Conservation (phyloP, 2,329 filamentous ascomycete genomes). For the Ophiocordyceps camponoti-rufipedis region DNA sequence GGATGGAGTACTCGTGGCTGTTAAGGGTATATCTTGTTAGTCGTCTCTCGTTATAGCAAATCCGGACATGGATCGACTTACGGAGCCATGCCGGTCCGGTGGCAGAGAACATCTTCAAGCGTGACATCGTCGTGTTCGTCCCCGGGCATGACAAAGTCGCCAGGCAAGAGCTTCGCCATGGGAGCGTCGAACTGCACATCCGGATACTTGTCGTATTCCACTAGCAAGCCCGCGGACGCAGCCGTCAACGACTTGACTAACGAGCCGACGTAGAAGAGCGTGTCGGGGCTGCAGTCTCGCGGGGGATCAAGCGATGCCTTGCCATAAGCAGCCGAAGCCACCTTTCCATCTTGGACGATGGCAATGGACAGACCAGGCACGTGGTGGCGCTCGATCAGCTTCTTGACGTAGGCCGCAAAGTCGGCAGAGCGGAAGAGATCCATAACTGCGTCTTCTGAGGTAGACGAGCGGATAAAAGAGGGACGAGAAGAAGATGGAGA, state of each 20-base stretch:
- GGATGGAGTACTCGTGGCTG: constrained; percentile 9
- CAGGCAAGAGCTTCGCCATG: constrained; percentile 8
- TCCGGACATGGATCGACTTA: constrained; percentile 1
- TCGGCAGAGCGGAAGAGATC: constrained; percentile 3
- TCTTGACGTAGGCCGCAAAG: constrained; percentile 4
- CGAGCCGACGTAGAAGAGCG: constrained; percentile 10
- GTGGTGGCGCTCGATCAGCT: constrained; percentile 6
- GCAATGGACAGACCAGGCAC: constrained; percentile 9
- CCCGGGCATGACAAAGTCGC: constrained; percentile 9
- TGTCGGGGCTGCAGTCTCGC: constrained; percentile 6
- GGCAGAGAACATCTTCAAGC: constrained; percentile 8
- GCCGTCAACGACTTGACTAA: constrained; percentile 10
- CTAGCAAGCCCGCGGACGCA: constrained; percentile 7
- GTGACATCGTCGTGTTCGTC: constrained; percentile 7
- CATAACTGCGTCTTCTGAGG: constrained; percentile 1
- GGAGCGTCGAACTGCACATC: constrained; percentile 7
- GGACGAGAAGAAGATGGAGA: neutral
- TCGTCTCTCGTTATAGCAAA: neutral
- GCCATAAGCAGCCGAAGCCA: constrained; percentile 7
- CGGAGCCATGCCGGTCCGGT: constrained; percentile 9
- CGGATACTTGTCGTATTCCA: constrained; percentile 6
- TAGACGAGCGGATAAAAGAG: neutral
- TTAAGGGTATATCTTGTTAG: neutral
- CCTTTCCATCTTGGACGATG: constrained; percentile 4
- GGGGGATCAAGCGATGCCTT: constrained; percentile 5